phyloP scores from a whole-genome alignment of 1,139 yeast species.

The Eremothecium cymbalariae region DNA sequence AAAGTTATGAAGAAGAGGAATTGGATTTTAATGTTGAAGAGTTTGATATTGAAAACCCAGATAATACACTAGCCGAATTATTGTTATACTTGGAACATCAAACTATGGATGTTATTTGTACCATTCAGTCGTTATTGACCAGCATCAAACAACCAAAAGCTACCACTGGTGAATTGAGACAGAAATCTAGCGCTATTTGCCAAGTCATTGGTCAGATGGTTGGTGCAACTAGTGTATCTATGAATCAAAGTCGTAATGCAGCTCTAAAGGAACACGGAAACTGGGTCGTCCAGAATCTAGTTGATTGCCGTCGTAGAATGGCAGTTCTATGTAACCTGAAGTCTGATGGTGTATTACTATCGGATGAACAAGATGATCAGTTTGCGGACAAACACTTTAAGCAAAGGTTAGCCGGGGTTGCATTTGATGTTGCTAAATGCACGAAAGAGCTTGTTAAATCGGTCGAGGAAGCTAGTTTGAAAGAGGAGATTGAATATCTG shows the following conservation, averaged over 20 bases:
- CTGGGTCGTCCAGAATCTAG: slow-evolving; percentile 80
- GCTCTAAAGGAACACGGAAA: slow-evolving; percentile 83
- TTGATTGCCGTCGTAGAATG: slow-evolving; percentile 81
- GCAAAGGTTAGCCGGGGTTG: slow-evolving; percentile 90
- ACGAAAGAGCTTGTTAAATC: slow-evolving; percentile 93
- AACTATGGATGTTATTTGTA: slow-evolving; percentile 83
- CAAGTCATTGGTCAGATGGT: slow-evolving; percentile 79
- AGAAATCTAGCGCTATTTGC: slow-evolving; percentile 65
- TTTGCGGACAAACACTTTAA: slow-evolving; percentile 78
- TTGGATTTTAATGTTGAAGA: slow-evolving; percentile 54
- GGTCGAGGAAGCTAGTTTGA: slow-evolving; percentile 86
- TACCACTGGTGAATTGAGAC: slow-evolving; percentile 65
- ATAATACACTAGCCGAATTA: slow-evolving; percentile 76
- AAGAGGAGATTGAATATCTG: slow-evolving; percentile 55
- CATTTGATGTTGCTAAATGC: slow-evolving; percentile 92
- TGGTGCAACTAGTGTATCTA: slow-evolving; percentile 79
- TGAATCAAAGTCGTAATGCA: slow-evolving; percentile 75
- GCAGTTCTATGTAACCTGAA: slow-evolving; percentile 48
- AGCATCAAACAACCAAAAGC: slow-evolving; percentile 72
- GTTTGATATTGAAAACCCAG: slow-evolving; percentile 79
- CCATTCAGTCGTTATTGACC: slow-evolving; percentile 73
- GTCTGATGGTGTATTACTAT: slow-evolving; percentile 28
- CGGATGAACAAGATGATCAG: slow-evolving; percentile 47
- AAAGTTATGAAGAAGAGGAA: slow-evolving; percentile 10
- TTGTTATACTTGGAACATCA: slow-evolving; percentile 85